A percentile compares a stretch with the other conserved stretches of the same genome.
These are phyloP conservation scores for Oryza punctata DNA, from an alignment of 176 grass and related monocot species.

Conservation along the genomic window DNA sequence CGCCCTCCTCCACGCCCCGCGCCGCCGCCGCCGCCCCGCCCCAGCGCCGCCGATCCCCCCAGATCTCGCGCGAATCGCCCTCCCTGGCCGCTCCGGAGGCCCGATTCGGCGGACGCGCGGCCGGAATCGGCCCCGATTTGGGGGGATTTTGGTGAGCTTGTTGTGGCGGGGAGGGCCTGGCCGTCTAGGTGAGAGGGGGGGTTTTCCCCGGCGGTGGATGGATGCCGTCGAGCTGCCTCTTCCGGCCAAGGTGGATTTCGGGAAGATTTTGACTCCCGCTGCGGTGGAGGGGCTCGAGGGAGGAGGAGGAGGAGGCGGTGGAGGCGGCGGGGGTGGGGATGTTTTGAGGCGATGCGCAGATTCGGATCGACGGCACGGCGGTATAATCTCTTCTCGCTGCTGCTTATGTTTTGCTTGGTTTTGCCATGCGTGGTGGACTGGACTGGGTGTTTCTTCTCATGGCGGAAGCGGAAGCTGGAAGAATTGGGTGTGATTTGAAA, in stretches of 20 bases:
- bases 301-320: slow-evolving; percentile 21
- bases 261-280: slow-evolving; percentile 46
- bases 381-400: slow-evolving; percentile 33
- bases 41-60: background rate
- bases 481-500: slow-evolving; percentile 9
- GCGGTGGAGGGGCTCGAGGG: slow-evolving; percentile 45
- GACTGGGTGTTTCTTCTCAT: background rate
- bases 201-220: slow-evolving; percentile 43
- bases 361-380: slow-evolving; percentile 32
- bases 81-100: background rate
- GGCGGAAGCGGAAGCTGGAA: background rate
- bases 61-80: slow-evolving; percentile 47
- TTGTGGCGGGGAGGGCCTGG: background rate
- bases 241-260: slow-evolving; percentile 64
- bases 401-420: background rate
- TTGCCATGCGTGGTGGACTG: background rate
- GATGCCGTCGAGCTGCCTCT: slow-evolving; percentile 79
- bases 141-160: background rate
- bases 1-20: background rate
- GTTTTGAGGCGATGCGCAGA: slow-evolving; percentile 41
- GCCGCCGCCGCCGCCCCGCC: background rate
- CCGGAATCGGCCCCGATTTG: slow-evolving; percentile 39
- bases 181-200: background rate
- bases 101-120: slow-evolving; percentile 43
- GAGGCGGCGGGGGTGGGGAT: slow-evolving; percentile 26